Evolutionary conservation across 2,329 filamentous ascomycete genomes (phyloP), one percentile per base, ranked within the genome.

Genomic region (Allantophomopsis cytisporea): DNA sequence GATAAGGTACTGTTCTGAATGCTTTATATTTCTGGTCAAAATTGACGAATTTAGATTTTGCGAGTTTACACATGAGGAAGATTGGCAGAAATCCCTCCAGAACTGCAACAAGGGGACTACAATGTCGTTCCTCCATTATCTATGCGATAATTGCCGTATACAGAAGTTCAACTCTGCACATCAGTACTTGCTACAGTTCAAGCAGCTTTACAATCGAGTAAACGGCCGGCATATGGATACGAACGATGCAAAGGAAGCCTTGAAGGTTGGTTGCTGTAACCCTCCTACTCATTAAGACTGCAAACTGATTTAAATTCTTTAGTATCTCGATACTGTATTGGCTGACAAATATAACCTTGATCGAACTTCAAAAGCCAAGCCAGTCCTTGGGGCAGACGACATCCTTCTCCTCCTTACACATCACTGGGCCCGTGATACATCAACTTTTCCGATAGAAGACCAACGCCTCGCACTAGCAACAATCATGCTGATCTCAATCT

Each of bases 101-200:
- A 21, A 35, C n/a, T 41, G 39, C 28, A 15, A 41, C 21, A 41
- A n/a, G 16, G 35, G 15, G 34, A 41, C 14, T 12, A 41, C 39
- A n/a, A 41, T 37, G 35, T 15, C n/a, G 11, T 37, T 41, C 30
- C 39, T 41, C 2, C 35, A 15, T 31, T 41, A 30, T 31, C 30
- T 41, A 17, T 41, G 39, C 16, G 17, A 30, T 15, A 38, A 38
- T 28, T 32, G n/a, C 32, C 32, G 31, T 18, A 35, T 41, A 13
- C 21, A 39, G 17, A 41, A 47, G 39, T 44, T 41, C 37, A 49
- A 45, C 38, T 44, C 40, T 11, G 37, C 46, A 13, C 41, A 51
- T 37, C 20, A 52, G 35, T 52, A 53, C 39, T 45, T 38, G 40
- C 31, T 44, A 31, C 39, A 45, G 36, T 49, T 52, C 10, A 53